Base-by-base conservation (phyloP, 108 stramenopile genomes). In the Discostella pseudostelligera region DNA sequence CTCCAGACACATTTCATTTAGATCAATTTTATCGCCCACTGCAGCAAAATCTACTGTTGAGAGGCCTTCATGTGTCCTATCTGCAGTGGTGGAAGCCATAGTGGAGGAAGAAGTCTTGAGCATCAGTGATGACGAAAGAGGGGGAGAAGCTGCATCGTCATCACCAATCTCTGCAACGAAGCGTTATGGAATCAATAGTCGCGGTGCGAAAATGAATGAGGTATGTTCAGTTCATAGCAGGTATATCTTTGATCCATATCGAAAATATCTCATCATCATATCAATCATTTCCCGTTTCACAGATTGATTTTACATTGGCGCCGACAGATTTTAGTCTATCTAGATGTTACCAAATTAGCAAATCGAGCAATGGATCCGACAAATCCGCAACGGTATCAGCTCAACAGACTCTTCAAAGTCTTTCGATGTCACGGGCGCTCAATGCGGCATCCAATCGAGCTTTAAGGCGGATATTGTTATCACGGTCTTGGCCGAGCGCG, bases 401-500 rank as follows among this genome's bases (percentile, higher is more conserved):
- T 60, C 49, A 67, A 25, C 53, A 76, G 20, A 19, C 77, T 10
- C 67, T 69, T 3, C 82, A 81, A 17, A 79, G 63, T 19, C 54
- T 86, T 0, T 88, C 87, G 5, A 60, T 94, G 26, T 90, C 92
- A 11, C 74, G 82, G 53, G 80, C 85, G 24, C 64, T 94, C 14
- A 94, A 94, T 72, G 87, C 85, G 64, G 87, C 89, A 51, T 89
- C 86, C 44, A 94, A 94, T 65, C 83, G 89, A 19, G 89, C 85
- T 10, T 83, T 94, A 16, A 81, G 88, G 24, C 65, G 92, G 39
- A 90, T 94, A 49, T 46, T 90, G 21, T 58, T 94, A 28, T 84
- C 89, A 24, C 61, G 87, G 46, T 87, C 83, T 4, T 94, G 92
- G 92, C 92, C 92, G 28, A 83, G 83, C 29, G 86, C 88, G 20